These are phyloP conservation scores for Narthecium ossifragum DNA, from an alignment of 106 monocot species.

Conservation along the genomic window DNA sequence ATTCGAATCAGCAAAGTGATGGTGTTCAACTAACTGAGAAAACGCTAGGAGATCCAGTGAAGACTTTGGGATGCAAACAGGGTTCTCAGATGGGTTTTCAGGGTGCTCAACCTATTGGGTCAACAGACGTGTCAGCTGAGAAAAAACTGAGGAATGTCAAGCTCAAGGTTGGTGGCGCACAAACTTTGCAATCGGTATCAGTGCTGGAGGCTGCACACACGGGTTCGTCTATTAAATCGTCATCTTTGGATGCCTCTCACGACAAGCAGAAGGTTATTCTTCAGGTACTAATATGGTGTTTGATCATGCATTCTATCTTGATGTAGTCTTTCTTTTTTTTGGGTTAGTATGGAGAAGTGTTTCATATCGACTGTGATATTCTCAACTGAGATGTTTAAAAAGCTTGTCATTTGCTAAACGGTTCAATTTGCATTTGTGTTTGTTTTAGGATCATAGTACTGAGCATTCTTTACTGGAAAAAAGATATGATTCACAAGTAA, in stretches of 20 bases:
- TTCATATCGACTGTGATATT: not conserved
- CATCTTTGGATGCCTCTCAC: constrained; percentile 30
- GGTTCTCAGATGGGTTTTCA: constrained; percentile 10
- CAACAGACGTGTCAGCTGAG: constrained; percentile 20
- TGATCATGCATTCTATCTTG: not conserved
- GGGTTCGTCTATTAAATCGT: constrained; percentile 19
- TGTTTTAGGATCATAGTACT: constrained; percentile 6
- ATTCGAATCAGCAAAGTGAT: constrained; percentile 32
- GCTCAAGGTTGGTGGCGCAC: constrained; percentile 67
- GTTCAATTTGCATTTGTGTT: not conserved
- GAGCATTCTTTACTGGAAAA: constrained; percentile 13
- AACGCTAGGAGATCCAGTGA: constrained; percentile 12
- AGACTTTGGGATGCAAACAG: constrained; percentile 15
- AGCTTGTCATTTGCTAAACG: not conserved
- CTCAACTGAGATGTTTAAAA: not conserved
- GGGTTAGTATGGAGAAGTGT: not conserved
- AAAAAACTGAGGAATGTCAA: constrained; percentile 58
- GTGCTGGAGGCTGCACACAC: constrained; percentile 52
- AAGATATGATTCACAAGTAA: constrained; percentile 12
- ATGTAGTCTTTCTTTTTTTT: not conserved
- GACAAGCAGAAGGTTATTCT: constrained; percentile 24
- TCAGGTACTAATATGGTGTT: constrained; percentile 27
- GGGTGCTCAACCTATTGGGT: constrained; percentile 1
- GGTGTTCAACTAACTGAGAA: constrained; percentile 38
- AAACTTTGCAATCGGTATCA: constrained; percentile 52